phyloP scores from a whole-genome alignment of 495 filamentous ascomycete species.

The Beverwykella pulmonaria region DNA sequence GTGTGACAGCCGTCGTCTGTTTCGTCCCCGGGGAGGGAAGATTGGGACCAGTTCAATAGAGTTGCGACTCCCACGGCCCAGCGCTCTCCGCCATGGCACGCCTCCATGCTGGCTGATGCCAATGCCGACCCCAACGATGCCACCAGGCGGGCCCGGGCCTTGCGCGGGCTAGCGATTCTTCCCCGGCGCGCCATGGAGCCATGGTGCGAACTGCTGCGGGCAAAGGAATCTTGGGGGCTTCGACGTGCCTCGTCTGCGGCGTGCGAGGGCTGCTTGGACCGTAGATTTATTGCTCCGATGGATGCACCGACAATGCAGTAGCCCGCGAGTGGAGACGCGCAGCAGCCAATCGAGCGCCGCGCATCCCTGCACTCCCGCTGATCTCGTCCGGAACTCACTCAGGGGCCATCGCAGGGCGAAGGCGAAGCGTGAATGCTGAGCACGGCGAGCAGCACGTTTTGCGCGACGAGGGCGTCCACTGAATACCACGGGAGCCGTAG shows the following conservation, averaged over 20 bases:
- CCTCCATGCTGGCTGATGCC: neutral
- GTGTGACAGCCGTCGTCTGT: neutral
- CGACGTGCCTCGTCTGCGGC: neutral
- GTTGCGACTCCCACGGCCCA: too few species aligned
- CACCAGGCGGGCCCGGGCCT: neutral
- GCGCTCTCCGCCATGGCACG: neutral
- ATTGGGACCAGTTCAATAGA: too few species aligned
- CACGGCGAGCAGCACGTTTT: neutral
- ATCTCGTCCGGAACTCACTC: constrained; percentile 8
- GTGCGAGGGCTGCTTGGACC: neutral
- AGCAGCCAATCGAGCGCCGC: neutral
- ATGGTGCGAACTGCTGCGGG: neutral
- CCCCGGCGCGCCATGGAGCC: neutral
- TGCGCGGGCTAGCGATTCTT: neutral
- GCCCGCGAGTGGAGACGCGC: neutral
- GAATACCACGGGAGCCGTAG: neutral
- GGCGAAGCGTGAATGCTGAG: constrained; percentile 1
- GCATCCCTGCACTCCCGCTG: neutral
- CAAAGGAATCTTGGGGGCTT: neutral
- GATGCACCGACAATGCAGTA: neutral
- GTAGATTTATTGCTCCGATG: constrained; percentile 11
- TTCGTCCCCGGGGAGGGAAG: too few species aligned
- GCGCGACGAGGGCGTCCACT: neutral
- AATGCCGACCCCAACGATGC: too few species aligned
- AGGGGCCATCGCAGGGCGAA: neutral